Percentiles rank a stretch among this genome's conserved stretches.
These are phyloP conservation scores for Harringtonia aguacate DNA, from an alignment of 2,329 filamentous ascomycete species.

Conservation along the genomic window DNA sequence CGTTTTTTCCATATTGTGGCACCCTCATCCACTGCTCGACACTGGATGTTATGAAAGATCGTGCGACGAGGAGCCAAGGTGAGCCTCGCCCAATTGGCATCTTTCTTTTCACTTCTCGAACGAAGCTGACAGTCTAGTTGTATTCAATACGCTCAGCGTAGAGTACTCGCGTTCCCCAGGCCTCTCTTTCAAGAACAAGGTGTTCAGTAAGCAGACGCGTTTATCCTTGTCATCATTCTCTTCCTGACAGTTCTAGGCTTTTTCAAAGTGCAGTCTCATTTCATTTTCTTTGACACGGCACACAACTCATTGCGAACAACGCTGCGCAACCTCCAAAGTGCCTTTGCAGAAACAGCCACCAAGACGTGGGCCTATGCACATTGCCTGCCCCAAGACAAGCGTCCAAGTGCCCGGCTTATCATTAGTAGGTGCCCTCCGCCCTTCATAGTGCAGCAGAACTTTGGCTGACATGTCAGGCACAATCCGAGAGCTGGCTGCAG, in stretches of 20 bases:
- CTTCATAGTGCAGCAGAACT: neutral
- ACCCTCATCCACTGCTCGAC: conserved; percentile 63
- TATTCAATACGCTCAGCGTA: conserved; percentile 68
- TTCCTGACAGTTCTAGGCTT: conserved; percentile 25
- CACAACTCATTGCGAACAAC: conserved; percentile 65
- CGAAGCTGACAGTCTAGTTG: conserved; percentile 23
- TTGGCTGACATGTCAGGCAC: conserved; percentile 34
- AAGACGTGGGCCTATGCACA: conserved; percentile 57
- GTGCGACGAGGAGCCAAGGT: conserved; percentile 40
- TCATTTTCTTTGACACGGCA: conserved; percentile 70
- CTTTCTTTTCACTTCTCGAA: neutral
- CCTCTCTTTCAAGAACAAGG: conserved; percentile 68
- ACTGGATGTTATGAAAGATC: conserved; percentile 63
- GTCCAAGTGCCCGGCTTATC: conserved; percentile 49
- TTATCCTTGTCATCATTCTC: neutral
- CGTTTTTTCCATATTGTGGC: conserved; percentile 81
- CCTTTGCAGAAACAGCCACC: conserved; percentile 66
- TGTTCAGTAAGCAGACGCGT: conserved; percentile 43
- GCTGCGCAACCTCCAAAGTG: conserved; percentile 62
- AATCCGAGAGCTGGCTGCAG: conserved; percentile 52
- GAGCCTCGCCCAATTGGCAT: conserved; percentile 19
- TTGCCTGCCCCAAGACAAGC: conserved; percentile 45
- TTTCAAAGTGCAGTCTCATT: conserved; percentile 77
- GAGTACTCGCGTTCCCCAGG: conserved; percentile 65
- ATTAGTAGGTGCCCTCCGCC: conserved; percentile 37